Base-by-base conservation (phyloP, 2,329 filamentous ascomycete species). In the Aspergillus jensenii region DNA sequence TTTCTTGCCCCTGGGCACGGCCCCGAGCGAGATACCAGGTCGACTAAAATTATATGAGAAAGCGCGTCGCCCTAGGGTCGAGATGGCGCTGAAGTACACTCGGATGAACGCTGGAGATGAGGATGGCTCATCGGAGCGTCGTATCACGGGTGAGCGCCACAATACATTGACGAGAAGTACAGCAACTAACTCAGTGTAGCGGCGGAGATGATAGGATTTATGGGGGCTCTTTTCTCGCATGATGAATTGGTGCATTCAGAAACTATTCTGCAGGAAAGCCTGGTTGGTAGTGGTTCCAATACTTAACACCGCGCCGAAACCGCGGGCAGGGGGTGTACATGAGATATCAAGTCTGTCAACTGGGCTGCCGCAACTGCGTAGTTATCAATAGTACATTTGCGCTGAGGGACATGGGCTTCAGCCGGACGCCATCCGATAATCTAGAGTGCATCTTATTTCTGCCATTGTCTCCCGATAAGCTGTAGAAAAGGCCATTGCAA, bases 81-180 rank as follows among this genome's bases (percentile, higher is more conserved):
- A 71, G 3, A 31, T 58, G 41, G 57, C 68, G 2, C 57, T 64
- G 40, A 27, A 60, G 2, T 63, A 59, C 62, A 71, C 66, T 0
- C 58, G 66, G 3, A n/a, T 65, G 27, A 70, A 71, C 31, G 67
- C 60, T 7, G 52, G 62, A 0, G 62, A 69, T 40, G 64, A 68
- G 14, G 61, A 66, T 39, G 62, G 4, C 39, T 51, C 1, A 59
- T 52, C 0, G 33, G 43, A 23, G 47, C 63, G 47, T 31, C 27
- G 27, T 31, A 59, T 68, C 4, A 56, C 56, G 15, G 43, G 66
- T 68, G 46, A 54, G 62, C 7, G 27, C 2, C 19, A 9, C 21
- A 5, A 31, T 15, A 4, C 7, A 7, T 1, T 21, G 19, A 2
- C 14, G 17, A 17, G 17, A 19, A 19, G 9, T 21, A 31, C 9